A percentile compares a stretch with the other conserved stretches of the same genome.
Conservation (phyloP, 164 flowering plant genomes). For the Stephania cephalantha region DNA sequence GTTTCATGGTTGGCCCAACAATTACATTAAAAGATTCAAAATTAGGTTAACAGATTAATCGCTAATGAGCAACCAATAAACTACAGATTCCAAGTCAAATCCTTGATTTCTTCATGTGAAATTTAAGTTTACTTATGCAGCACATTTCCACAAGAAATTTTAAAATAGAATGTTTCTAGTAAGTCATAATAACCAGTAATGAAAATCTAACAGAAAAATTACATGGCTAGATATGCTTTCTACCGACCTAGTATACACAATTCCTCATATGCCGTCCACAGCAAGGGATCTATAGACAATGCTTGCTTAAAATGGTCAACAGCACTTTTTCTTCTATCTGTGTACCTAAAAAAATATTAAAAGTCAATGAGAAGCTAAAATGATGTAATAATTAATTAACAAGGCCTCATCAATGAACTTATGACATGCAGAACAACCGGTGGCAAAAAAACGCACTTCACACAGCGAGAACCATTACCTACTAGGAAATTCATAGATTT, state of each 20-base stretch:
- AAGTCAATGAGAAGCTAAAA: conserved; percentile 12
- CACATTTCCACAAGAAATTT: background rate
- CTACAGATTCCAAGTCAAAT: background rate
- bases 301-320: conserved; percentile 87
- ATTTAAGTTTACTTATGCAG: background rate
- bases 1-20: background rate
- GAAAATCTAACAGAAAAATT: conserved; percentile 1
- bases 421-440: background rate
- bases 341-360: conserved; percentile 51
- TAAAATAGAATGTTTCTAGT: no score
- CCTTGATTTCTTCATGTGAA: background rate
- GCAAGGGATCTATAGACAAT: conserved; percentile 74
- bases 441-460: background rate
- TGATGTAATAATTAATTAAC: conserved; percentile 2
- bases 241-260: conserved; percentile 79
- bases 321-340: conserved; percentile 84
- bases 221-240: background rate
- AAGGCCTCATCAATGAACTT: background rate
- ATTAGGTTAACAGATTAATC: background rate
- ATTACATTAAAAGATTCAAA: background rate
- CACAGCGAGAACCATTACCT: background rate
- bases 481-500: background rate
- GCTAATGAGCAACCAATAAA: background rate
- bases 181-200: background rate
- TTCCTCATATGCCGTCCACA: conserved; percentile 98